Evolutionary conservation across 495 filamentous ascomycete species (phyloP).

Genomic region (Tuber microsphaerosporum): DNA sequence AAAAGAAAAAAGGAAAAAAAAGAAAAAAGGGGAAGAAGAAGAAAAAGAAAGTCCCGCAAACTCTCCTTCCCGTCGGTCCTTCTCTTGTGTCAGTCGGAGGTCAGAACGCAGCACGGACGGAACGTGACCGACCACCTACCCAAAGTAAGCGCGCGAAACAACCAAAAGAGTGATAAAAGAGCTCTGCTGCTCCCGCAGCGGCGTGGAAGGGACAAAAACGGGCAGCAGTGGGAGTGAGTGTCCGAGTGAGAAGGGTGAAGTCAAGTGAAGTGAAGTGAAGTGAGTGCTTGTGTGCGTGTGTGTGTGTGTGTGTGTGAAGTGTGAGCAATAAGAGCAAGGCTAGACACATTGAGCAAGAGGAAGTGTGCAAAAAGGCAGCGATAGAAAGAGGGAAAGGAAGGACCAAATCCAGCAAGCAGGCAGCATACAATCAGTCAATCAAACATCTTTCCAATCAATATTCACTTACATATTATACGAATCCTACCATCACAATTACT

Average conservation of each 20-base stretch:
- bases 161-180: slow-evolving; percentile 29
- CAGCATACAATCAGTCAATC: background rate
- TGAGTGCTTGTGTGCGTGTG: background rate
- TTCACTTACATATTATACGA: background rate
- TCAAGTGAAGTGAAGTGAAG: slow-evolving; percentile 1
- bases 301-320: background rate
- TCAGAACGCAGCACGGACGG: slow-evolving; percentile 39
- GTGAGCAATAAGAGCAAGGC: background rate
- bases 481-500: background rate
- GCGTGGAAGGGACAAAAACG: slow-evolving; percentile 17
- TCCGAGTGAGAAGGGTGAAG: slow-evolving; percentile 15
- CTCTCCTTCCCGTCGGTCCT: slow-evolving; percentile 40
- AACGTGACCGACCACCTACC: slow-evolving; percentile 25
- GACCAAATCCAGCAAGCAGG: background rate
- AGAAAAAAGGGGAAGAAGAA: background rate
- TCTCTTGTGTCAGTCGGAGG: slow-evolving; percentile 36
- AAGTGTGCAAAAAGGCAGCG: background rate
- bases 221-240: slow-evolving; percentile 15
- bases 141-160: slow-evolving; percentile 35
- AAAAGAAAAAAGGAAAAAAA: background rate
- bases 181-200: slow-evolving; percentile 23
- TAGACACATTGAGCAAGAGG: slow-evolving; percentile 3
- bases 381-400: slow-evolving; percentile 2
- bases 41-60: slow-evolving; percentile 33
- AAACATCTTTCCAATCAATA: background rate